phyloP scores from a whole-genome alignment of 352 stramenopile genomes.

The Phytopythium sindhum region DNA sequence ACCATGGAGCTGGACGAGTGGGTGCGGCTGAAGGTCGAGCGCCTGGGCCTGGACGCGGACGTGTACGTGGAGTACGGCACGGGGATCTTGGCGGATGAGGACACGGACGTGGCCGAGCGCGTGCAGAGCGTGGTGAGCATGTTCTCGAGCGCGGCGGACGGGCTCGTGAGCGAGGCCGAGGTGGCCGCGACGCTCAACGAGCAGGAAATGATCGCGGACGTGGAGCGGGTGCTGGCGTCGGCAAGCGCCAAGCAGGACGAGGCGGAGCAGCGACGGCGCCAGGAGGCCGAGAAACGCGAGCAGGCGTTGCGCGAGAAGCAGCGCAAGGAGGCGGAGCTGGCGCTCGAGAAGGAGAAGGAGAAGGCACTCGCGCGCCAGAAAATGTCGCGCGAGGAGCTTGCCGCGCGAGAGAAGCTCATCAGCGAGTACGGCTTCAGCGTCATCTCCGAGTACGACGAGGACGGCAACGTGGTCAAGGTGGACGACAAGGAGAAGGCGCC shows the following conservation, averaged over 20 bases:
- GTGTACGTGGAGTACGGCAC: conserved; percentile 79
- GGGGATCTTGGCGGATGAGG: conserved; percentile 67
- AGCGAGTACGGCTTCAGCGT: conserved; percentile 75
- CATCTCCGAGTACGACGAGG: conserved; percentile 81
- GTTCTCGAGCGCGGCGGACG: conserved; percentile 55
- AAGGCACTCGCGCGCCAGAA: conserved; percentile 63
- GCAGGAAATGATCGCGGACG: conserved; percentile 42
- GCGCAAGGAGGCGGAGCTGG: conserved; percentile 54
- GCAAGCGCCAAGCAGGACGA: conserved; percentile 30
- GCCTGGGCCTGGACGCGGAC: conserved; percentile 55
- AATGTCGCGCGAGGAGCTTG: conserved; percentile 76
- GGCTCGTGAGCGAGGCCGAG: conserved; percentile 34
- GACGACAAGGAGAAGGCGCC: conserved; percentile 57
- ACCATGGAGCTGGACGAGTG: conserved; percentile 43
- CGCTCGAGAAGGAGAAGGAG: conserved; percentile 47
- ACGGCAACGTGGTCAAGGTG: conserved; percentile 78
- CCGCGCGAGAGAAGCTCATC: conserved; percentile 71
- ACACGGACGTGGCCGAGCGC: conserved; percentile 66
- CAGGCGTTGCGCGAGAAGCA: conserved; percentile 56
- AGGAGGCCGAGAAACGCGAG: conserved; percentile 49
- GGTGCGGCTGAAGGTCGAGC: conserved; percentile 53
- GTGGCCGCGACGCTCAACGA: conserved; percentile 38
- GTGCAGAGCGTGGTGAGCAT: conserved; percentile 61
- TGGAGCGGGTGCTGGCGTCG: conserved; percentile 38
- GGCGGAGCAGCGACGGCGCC: conserved; percentile 33